phyloP scores from a whole-genome alignment of 2,329 filamentous ascomycete species.

The Endocalyx cinctus region DNA sequence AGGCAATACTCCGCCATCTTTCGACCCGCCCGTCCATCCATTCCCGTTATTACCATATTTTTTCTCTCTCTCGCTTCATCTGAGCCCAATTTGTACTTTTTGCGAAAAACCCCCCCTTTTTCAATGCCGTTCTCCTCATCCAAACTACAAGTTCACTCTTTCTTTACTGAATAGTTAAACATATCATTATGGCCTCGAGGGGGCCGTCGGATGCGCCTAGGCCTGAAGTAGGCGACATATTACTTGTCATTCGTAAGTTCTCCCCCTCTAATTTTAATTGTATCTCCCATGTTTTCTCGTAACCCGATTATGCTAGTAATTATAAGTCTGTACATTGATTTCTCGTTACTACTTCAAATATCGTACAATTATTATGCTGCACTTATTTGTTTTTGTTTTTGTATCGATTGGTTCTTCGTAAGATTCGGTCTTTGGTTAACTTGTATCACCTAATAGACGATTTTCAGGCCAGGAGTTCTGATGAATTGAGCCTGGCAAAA shows the following conservation, averaged over 20 bases:
- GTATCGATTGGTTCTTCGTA: too few relatives aligned
- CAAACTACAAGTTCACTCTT: conserved; percentile 5
- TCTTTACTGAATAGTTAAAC: too few relatives aligned
- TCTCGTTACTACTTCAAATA: too few relatives aligned
- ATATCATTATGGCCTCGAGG: conserved; percentile 43
- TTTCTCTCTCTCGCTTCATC: conserved; percentile 3
- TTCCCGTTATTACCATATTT: conserved; percentile 8
- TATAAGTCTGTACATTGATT: too few relatives aligned
- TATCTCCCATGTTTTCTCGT: not conserved
- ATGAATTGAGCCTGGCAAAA: conserved; percentile 85
- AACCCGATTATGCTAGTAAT: too few relatives aligned
- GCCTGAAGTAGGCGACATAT: conserved; percentile 61
- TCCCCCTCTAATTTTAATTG: conserved; percentile 5
- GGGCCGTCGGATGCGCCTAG: conserved; percentile 37
- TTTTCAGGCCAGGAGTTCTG: conserved; percentile 84
- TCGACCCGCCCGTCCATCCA: conserved; percentile 6
- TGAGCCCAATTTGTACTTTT: too few relatives aligned
- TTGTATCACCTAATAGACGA: too few relatives aligned
- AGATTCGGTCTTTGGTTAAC: too few relatives aligned
- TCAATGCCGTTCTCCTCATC: not conserved
- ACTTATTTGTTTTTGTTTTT: conserved; percentile 1
- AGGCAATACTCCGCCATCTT: conserved; percentile 13
- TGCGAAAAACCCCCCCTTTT: too few relatives aligned
- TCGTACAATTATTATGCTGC: too few relatives aligned
- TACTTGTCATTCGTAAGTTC: conserved; percentile 68